Evolutionary conservation across 2,329 filamentous ascomycete species (phyloP).

Genomic region (Fusarium tuaranense): DNA sequence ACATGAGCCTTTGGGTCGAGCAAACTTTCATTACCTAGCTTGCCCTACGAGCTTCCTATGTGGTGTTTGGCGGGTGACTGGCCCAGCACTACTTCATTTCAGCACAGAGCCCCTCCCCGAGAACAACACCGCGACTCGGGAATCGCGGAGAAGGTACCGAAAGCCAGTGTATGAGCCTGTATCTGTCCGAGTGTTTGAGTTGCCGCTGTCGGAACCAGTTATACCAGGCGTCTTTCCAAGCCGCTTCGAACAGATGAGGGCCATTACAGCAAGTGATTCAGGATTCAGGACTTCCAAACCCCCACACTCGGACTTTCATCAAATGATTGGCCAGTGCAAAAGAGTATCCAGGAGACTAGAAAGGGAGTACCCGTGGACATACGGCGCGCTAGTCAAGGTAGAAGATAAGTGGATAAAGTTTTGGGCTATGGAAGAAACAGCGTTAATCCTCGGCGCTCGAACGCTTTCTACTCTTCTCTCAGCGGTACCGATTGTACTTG

Average conservation of each 20-base stretch:
- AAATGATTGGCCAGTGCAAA: neutral
- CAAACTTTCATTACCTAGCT: slow-evolving; percentile 3
- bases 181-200: neutral
- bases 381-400: neutral
- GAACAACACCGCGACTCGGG: neutral
- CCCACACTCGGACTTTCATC: neutral
- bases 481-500: neutral
- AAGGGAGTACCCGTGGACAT: neutral
- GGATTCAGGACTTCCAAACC: neutral
- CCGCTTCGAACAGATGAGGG: slow-evolving; percentile 1
- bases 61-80: neutral
- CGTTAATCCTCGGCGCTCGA: neutral
- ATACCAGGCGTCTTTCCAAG: neutral
- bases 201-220: neutral
- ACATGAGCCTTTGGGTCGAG: neutral
- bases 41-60: slow-evolving; percentile 2
- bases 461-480: neutral
- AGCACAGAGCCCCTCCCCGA: neutral
- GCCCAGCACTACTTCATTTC: slow-evolving; percentile 1
- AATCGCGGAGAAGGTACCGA: neutral
- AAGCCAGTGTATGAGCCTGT: neutral
- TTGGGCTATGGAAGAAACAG: neutral
- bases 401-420: neutral
- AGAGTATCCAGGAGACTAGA: neutral
- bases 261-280: neutral